A percentile compares a stretch with the other conserved stretches of the same genome.
phyloP scores from a whole-genome alignment of 495 filamentous ascomycete genomes.

The Annulohypoxylon stygium region DNA sequence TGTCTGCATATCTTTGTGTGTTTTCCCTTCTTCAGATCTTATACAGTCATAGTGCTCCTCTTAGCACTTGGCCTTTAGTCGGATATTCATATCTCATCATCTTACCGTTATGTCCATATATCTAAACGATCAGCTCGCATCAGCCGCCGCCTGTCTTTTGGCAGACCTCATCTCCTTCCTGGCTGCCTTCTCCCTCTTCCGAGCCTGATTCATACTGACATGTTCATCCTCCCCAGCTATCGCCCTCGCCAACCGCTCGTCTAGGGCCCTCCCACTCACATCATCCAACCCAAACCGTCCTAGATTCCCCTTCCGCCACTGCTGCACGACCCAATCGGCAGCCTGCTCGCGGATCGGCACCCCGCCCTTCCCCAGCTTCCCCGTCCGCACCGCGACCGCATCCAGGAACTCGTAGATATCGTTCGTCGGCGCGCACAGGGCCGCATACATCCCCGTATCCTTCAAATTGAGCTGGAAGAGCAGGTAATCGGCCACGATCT shows the following conservation, averaged over 20 bases:
- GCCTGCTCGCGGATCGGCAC: conserved; percentile 76
- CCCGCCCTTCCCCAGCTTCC: conserved; percentile 81
- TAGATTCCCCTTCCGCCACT: conserved; percentile 82
- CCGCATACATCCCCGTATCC: conserved; percentile 68
- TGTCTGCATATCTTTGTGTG: background rate
- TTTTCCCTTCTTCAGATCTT: background rate
- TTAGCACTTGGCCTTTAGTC: background rate
- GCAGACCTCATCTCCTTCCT: conserved; percentile 53
- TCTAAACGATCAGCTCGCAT: conserved; percentile 10
- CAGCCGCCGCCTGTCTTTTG: conserved; percentile 43
- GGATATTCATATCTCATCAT: background rate
- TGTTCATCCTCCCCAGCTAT: conserved; percentile 52
- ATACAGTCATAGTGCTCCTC: background rate
- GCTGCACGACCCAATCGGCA: conserved; percentile 85
- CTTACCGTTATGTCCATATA: background rate
- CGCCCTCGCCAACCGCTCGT: conserved; percentile 30
- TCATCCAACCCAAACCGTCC: conserved; percentile 87
- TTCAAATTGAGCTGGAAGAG: conserved; percentile 83
- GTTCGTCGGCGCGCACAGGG: conserved; percentile 82
- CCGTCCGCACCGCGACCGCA: conserved; percentile 76
- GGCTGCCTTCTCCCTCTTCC: conserved; percentile 59
- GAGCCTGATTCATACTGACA: conserved; percentile 61
- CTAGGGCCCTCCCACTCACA: conserved; percentile 69
- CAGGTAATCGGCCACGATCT: conserved; percentile 87
- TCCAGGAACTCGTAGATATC: conserved; percentile 78